A percentile compares a stretch with the other conserved stretches of the same genome.
These are phyloP conservation scores for Russula emetica DNA, from an alignment of 768 basidiomycete species.

Conservation along the genomic window DNA sequence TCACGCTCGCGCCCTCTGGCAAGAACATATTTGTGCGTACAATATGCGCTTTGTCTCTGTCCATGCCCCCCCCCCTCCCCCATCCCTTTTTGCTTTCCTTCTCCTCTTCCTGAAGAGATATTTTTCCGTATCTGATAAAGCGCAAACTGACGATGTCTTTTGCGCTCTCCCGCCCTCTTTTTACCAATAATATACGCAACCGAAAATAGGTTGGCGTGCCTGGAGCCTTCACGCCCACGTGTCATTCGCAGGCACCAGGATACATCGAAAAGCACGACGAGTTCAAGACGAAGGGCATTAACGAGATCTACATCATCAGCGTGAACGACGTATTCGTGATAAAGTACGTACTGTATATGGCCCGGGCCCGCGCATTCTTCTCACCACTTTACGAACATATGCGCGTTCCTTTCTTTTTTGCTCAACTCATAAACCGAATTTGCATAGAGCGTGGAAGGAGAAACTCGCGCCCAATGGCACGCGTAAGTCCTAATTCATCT, in stretches of 20 bases:
- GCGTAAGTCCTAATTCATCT: slow-evolving; percentile 35
- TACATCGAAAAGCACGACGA: slow-evolving; percentile 64
- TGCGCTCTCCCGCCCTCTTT: not conserved
- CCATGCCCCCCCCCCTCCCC: not conserved
- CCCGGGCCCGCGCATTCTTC: not conserved
- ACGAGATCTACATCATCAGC: slow-evolving; percentile 63
- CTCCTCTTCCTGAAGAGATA: too few species aligned
- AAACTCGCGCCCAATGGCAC: slow-evolving; percentile 52
- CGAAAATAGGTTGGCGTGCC: slow-evolving; percentile 26
- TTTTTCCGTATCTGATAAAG: not conserved
- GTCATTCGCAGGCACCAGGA: slow-evolving; percentile 25
- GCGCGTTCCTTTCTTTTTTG: not conserved
- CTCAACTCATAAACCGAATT: not conserved
- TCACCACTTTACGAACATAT: too few species aligned
- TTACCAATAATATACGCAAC: not conserved
- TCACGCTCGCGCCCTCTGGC: slow-evolving; percentile 18
- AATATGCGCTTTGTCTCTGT: not conserved
- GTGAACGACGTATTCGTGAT: slow-evolving; percentile 78
- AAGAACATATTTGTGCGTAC: slow-evolving; percentile 24
- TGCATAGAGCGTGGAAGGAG: slow-evolving; percentile 56
- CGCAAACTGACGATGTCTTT: not conserved
- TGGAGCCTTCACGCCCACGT: slow-evolving; percentile 27
- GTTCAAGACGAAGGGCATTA: slow-evolving; percentile 74
- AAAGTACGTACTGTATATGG: slow-evolving; percentile 20
- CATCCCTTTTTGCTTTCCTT: not conserved